Conservation (phyloP, 75 land plant species). For the Ceratopteris richardii region DNA sequence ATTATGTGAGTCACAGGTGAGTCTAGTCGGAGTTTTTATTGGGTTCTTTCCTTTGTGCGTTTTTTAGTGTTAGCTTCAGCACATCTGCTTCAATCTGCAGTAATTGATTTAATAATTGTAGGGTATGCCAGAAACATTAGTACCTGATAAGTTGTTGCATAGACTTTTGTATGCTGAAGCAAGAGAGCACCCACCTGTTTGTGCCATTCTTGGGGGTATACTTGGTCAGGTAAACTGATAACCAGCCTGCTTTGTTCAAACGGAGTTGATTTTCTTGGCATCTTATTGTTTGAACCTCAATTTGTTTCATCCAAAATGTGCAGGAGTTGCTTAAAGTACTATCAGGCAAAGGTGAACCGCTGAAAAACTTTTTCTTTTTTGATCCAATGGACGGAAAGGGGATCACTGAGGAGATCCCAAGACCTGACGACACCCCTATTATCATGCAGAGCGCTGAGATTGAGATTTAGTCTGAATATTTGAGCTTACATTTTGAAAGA, state of each 20-base stretch:
- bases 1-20: slow-evolving; percentile 62
- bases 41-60: neutral
- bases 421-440: neutral
- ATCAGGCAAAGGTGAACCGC: slow-evolving; percentile 94
- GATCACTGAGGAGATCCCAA: slow-evolving; percentile 66
- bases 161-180: slow-evolving; percentile 34
- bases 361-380: slow-evolving; percentile 86
- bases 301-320: no score
- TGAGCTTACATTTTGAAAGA: no score
- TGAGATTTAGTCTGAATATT: no score
- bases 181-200: slow-evolving; percentile 82
- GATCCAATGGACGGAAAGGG: slow-evolving; percentile 92
- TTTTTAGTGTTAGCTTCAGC: neutral
- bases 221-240: slow-evolving; percentile 73
- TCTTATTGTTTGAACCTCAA: no score
- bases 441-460: no score
- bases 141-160: slow-evolving; percentile 57
- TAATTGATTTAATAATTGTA: no score
- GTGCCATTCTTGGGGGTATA: slow-evolving; percentile 93
- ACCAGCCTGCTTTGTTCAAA: neutral
- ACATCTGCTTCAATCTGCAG: no score
- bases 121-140: slow-evolving; percentile 53
- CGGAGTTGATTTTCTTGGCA: neutral
- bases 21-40: neutral
- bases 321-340: slow-evolving; percentile 94